Evolutionary conservation across 306 rosid species (phyloP), one percentile per base, ranked within the genome.

Genomic region (Quercus cerris): DNA sequence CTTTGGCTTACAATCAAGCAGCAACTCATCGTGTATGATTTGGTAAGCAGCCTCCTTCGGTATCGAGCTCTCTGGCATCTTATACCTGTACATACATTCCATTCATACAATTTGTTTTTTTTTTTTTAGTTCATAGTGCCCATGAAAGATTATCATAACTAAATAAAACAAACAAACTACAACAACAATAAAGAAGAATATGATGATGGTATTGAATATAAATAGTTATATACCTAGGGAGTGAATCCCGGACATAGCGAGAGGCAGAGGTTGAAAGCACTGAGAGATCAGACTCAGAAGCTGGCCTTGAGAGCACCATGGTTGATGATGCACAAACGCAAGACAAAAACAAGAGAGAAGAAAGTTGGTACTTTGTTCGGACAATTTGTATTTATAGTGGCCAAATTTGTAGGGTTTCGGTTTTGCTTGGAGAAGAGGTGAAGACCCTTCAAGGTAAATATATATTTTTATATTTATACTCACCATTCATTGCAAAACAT

Each of bases 21-120:
- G 69, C 76, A 93, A 66, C 84, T 93, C 96, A n/a, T 93, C 91
- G 55, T 80, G 87, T 9, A 91, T 91, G 57, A 84, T 84, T 78
- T 80, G 90, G 74, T 82, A 86, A 0, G 92, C 97, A 38, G 71
- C 83, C 58, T 93, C 92, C 78, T 91, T 91, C 0, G 96, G 78
- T 73, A 84, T 91, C 3, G 97, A 88, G 59, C 84, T 89, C 52
- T 78, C 90, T 23, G 95, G 96, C 51, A 86, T 82, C 77, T 69
- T 69, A 70, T 73, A 22, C 75, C 85, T 82, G 54, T 13, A 12
- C 46, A 41, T 8, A 41, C 46, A 41, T 41, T 41, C 11, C 46
- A 41, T 41, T 41, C 46, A 41, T 7, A 41, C 46, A 41, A 41
- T 7, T 8, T 38, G 10, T 8, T 41, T 41, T 8, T 41, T 41